Conservation (phyloP, 306 rosid species). For the Arachis stenosperma region DNA sequence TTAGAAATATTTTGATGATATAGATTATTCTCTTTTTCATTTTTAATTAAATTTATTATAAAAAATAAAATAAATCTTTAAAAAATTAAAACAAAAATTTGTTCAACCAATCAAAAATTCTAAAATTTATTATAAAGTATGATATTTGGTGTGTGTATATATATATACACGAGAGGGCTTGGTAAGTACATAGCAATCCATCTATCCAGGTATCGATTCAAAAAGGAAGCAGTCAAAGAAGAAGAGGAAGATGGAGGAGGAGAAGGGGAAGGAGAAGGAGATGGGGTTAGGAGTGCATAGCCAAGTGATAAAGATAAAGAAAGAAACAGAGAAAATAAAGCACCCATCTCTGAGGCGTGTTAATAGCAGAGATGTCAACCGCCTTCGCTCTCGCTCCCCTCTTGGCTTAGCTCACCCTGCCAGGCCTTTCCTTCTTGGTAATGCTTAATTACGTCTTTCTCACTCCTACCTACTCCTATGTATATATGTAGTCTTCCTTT, state of each 20-base stretch:
- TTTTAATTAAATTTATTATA: too few relatives aligned
- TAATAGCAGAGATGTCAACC: conserved; percentile 45
- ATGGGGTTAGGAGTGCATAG: conserved; percentile 61
- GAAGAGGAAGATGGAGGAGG: conserved; percentile 34
- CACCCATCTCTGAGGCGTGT: conserved; percentile 66
- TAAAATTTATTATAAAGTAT: not conserved
- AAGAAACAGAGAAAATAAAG: conserved; percentile 67
- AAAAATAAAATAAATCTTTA: too few relatives aligned
- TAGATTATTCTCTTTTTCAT: not conserved
- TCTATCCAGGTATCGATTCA: not conserved
- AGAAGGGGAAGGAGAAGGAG: conserved; percentile 8
- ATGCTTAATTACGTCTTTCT: conserved; percentile 26
- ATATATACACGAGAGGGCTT: not conserved
- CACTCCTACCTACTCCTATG: not conserved
- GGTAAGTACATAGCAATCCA: not conserved
- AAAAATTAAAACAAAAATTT: too few relatives aligned
- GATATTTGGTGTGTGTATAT: not conserved
- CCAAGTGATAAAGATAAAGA: conserved; percentile 83
- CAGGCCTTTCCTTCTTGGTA: conserved; percentile 48
- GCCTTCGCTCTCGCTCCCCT: conserved; percentile 70
- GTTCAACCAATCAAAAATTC: too few relatives aligned
- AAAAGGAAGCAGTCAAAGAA: not conserved
- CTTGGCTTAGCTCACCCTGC: conserved; percentile 48
- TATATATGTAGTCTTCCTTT: not conserved
- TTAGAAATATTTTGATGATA: not conserved